Evolutionary conservation across 192 early-diverging fungal genomes (phyloP).

Genomic region (Oehlia diaphana): DNA sequence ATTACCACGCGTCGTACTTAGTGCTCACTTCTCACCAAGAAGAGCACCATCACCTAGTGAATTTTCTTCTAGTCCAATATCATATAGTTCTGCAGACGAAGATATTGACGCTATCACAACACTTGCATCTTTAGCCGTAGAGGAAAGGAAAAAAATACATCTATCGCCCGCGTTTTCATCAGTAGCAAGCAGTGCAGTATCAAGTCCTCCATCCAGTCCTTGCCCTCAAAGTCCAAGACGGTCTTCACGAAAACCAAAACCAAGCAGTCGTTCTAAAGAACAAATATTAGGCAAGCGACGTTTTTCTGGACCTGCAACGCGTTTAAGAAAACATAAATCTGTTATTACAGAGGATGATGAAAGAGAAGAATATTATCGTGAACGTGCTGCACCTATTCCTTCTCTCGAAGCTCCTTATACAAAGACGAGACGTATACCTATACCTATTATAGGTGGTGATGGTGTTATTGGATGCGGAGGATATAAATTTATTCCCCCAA

Average conservation of each 20-base stretch:
- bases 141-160: background rate
- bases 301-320: slow-evolving; percentile 26
- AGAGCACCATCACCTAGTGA: slow-evolving; percentile 22
- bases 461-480: slow-evolving; percentile 5
- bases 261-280: slow-evolving; percentile 20
- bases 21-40: background rate
- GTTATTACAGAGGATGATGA: slow-evolving; percentile 20
- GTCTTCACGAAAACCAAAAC: slow-evolving; percentile 20
- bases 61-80: slow-evolving; percentile 25
- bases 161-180: background rate
- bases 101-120: slow-evolving; percentile 2
- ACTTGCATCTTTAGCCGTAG: background rate
- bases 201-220: slow-evolving; percentile 8
- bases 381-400: slow-evolving; percentile 15
- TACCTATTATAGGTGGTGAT: background rate
- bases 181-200: background rate
- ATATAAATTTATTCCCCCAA: slow-evolving; percentile 3
- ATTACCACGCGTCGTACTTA: slow-evolving; percentile 15
- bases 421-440: background rate
- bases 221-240: slow-evolving; percentile 10
- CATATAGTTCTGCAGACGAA: slow-evolving; percentile 28
- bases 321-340: slow-evolving; percentile 13
- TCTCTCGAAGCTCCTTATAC: slow-evolving; percentile 6
- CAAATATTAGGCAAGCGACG: slow-evolving; percentile 27
- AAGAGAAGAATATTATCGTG: slow-evolving; percentile 22